These are phyloP conservation scores for Sporothrix inflata DNA, from an alignment of 2,329 filamentous ascomycete species.

Conservation along the genomic window DNA sequence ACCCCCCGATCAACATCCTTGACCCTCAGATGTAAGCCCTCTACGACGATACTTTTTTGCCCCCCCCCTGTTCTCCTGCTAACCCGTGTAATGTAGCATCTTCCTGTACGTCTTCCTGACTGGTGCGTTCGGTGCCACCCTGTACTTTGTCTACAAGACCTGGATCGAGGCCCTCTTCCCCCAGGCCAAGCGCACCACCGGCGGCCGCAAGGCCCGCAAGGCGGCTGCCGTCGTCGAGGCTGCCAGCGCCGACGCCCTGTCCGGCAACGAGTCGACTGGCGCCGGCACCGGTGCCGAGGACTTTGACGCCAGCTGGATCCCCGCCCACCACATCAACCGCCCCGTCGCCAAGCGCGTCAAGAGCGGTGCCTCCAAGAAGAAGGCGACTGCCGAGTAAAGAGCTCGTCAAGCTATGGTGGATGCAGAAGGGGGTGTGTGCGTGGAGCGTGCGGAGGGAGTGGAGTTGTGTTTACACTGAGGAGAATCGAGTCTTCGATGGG, in stretches of 20 bases:
- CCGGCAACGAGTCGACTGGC: conserved; percentile 71
- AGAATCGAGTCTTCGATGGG: not conserved
- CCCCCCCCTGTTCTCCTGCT: conserved; percentile 12
- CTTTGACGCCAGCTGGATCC: conserved; percentile 95
- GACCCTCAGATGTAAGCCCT: conserved; percentile 58
- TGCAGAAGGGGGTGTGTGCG: not conserved
- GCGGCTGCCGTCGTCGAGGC: conserved; percentile 40
- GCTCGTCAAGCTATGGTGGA: too few relatives aligned
- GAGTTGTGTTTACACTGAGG: not conserved
- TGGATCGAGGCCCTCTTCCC: conserved; percentile 97
- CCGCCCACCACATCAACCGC: conserved; percentile 83
- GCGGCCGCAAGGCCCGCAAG: conserved; percentile 68
- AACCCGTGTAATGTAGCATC: conserved; percentile 68
- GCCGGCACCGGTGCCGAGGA: conserved; percentile 67
- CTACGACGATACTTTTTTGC: not conserved
- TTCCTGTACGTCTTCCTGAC: conserved; percentile 95
- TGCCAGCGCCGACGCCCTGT: conserved; percentile 57
- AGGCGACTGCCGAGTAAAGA: conserved; percentile 40
- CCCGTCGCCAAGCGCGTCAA: conserved; percentile 72
- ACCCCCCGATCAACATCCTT: conserved; percentile 38
- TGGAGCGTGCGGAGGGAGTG: not conserved
- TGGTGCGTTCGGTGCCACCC: conserved; percentile 73
- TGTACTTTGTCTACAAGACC: conserved; percentile 97
- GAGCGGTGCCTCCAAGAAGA: conserved; percentile 56
- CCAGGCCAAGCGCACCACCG: conserved; percentile 72